Base-by-base conservation (phyloP, 129 eudicot species). In the Lactuca sativa region DNA sequence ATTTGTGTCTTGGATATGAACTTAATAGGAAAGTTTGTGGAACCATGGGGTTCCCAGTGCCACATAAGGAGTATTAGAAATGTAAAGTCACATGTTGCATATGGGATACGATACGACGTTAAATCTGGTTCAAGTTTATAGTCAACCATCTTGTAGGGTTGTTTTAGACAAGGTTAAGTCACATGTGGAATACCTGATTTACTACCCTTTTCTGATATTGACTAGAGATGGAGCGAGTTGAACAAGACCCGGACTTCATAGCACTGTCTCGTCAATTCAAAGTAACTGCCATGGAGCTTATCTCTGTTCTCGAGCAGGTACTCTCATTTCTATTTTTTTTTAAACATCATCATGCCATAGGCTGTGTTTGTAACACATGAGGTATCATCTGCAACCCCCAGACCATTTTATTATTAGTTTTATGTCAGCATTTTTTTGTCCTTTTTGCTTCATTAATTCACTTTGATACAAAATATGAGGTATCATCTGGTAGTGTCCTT, bases 231-330 rank as follows among this genome's bases (percentile, higher is more conserved):
- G 98, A 93, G 82, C 90, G 80, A 81, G 95, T 90, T 62, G 97
- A 90, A 76, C 97, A 93, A 72, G 97, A 93, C 72, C 92, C 95
- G 47, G 98, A 93, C 73, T 89, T 89, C 69, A 70, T 87, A 31
- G 80, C 92, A 56, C 56, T 93, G 32, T 88, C 98, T 55, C 95
- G 96, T 60, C 97, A 93, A 81, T 93, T 93, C 67, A 93, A 93
- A 86, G 85, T 82, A 49, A 89, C 95, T 56, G 97, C 98, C 56
- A 83, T 83, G 92, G 97, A 93, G 82, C 98, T 93, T 16, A 90
- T 93, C 57, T 89, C 98, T 73, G 82, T 90, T 74, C 98, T 89
- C 49, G 98, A 93, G 92, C 98, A 93, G 98, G 98, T 90, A 59
- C 12, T 56, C 41, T 68, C 60, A 6, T 62, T 51, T 65, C 12